Evolutionary conservation across 106 monocot genomes (phyloP).

Genomic region (Dioscorea zingiberensis): DNA sequence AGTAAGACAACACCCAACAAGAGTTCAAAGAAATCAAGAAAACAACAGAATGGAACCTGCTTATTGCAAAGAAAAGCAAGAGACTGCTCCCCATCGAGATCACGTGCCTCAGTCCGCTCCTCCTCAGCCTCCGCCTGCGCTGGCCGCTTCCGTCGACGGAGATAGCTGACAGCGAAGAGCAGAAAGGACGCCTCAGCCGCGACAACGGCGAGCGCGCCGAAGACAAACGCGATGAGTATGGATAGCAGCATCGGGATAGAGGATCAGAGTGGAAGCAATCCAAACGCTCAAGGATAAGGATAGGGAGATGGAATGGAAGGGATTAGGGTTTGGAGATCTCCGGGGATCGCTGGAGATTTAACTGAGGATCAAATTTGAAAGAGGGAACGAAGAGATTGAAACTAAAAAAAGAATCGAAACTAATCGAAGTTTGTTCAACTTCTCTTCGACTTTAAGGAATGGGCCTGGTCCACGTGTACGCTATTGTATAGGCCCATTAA

Average conservation of each 20-base stretch:
- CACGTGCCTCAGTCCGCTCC: conserved; percentile 2
- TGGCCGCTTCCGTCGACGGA: conserved; percentile 16
- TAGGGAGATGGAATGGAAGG: no score
- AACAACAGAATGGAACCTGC: conserved; percentile 28
- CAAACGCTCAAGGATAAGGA: no score
- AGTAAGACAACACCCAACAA: neutral
- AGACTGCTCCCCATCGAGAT: conserved; percentile 28
- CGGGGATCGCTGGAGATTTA: no score
- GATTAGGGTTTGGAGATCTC: no score
- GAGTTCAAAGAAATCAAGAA: conserved; percentile 1
- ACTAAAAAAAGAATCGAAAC: no score
- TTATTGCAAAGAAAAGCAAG: conserved; percentile 29
- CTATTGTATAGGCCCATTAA: no score
- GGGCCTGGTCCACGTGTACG: no score
- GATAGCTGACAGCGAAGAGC: conserved; percentile 16
- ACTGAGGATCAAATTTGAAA: no score
- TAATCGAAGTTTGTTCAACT: no score
- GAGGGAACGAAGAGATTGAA: no score
- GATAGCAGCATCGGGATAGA: conserved; percentile 14
- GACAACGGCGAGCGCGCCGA: conserved; percentile 24
- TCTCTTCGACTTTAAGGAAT: no score
- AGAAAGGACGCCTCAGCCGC: conserved; percentile 23
- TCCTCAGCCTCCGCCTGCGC: neutral
- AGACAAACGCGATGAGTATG: conserved; percentile 31
- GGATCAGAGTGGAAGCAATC: no score